Conservation (phyloP, 768 basidiomycete genomes). For the Leccinum fibrillosum region DNA sequence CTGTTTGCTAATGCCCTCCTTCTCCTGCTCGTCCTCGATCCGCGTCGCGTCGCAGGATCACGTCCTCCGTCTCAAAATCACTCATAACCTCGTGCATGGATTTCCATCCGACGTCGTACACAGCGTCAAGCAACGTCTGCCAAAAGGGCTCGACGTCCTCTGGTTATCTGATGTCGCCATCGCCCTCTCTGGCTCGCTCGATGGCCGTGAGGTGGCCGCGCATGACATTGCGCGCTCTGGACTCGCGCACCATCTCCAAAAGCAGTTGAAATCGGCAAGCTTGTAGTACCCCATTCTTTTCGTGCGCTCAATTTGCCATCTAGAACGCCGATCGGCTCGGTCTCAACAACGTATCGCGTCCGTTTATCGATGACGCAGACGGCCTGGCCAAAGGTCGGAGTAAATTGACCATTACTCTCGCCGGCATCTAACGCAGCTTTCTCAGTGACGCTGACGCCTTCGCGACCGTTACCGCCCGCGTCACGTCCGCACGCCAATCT, state of each 20-base stretch:
- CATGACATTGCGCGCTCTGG: constrained; percentile 47
- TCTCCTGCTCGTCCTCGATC: constrained; percentile 31
- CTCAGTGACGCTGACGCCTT: constrained; percentile 41
- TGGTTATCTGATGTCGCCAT: constrained; percentile 44
- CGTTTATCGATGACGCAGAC: constrained; percentile 45
- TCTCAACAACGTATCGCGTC: constrained; percentile 53
- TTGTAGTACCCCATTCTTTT: not conserved
- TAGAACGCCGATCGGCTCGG: constrained; percentile 63
- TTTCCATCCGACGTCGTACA: constrained; percentile 29
- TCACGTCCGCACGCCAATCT: constrained; percentile 30
- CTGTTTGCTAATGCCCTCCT: constrained; percentile 29
- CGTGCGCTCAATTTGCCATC: constrained; percentile 10
- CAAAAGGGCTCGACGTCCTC: constrained; percentile 29
- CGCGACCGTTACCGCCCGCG: constrained; percentile 31
- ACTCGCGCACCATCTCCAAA: constrained; percentile 45
- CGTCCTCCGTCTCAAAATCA: constrained; percentile 43
- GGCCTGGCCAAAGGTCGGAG: constrained; percentile 40
- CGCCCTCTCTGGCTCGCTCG: constrained; percentile 50
- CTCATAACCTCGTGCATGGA: constrained; percentile 40
- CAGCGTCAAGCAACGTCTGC: constrained; percentile 33
- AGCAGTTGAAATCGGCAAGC: constrained; percentile 49
- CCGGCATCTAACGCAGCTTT: constrained; percentile 8
- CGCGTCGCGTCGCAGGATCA: constrained; percentile 44
- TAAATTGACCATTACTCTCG: constrained; percentile 1
- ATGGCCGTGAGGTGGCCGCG: constrained; percentile 40